Base-by-base conservation (phyloP, 1,139 yeast genomes). In the Eremothecium sinecaudum region DNA sequence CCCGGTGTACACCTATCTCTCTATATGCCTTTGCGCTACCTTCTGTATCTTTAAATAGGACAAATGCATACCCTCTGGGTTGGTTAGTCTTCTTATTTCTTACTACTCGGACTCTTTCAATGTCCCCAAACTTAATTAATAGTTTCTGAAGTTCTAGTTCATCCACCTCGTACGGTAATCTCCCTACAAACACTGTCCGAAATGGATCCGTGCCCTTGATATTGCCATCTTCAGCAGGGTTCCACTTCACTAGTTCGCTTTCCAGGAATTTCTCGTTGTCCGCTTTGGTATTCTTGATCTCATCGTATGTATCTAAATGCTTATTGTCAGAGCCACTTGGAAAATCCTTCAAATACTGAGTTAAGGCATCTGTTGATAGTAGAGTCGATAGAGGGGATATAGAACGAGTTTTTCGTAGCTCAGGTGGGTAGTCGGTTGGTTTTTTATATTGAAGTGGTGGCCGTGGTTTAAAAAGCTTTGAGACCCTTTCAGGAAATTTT, bases 51-150 rank as follows among this genome's bases (percentile, higher is more conserved):
- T 72, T 78, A 56, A 73, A 87, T 4, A 79, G 79, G 2, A 87
- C 64, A 54, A 90, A 90, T 1, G 82, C 97, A 53, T 90, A 90
- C 0, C 97, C 97, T 39, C 75, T 63, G 1, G 92, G 72, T 43
- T 71, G 69, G 19, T 71, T 71, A 0, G 64, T 50, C 2, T 50
- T 52, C 28, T 59, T 62, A 48, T 80, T 80, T 43, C 83, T 61
- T 1, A 86, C 81, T 2, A 86, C 67, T 17, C 87, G 63, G 1
- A 59, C 58, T 40, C 65, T 67, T 36, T 79, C 87, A 24, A 87
- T 73, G 5, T 72, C 70, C 0, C 96, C 96, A 58, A 63, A 83
- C 42, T 64, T 65, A 24, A 70, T 59, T 48, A 86, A 81, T 34
- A 64, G 70, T 41, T 69, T 68, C 23, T 76, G 76, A 13, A 90